Percentiles rank a stretch among this genome's conserved stretches.
Evolutionary conservation across 2,329 filamentous ascomycete species (phyloP).

Genomic region (Exserohilum rostratum): DNA sequence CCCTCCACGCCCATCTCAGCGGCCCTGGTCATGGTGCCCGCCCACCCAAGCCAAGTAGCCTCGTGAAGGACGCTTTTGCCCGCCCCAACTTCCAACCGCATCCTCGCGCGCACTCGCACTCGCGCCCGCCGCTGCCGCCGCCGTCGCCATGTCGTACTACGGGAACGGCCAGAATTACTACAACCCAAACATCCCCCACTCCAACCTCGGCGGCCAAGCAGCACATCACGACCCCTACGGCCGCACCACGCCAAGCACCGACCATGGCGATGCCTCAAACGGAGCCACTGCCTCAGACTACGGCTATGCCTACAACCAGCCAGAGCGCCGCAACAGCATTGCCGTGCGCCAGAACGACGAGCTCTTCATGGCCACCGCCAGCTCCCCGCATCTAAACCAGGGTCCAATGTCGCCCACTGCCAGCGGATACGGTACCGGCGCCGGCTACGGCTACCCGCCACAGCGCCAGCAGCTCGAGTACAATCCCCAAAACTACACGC

Average conservation of each 20-base stretch:
- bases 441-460: constrained; percentile 54
- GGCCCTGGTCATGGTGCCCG: constrained; percentile 43
- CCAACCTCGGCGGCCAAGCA: constrained; percentile 46
- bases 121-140: too few species aligned
- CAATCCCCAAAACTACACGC: constrained; percentile 67
- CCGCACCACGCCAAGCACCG: constrained; percentile 72
- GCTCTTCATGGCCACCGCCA: constrained; percentile 61
- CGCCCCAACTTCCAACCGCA: constrained; percentile 22
- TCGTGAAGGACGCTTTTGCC: constrained; percentile 45
- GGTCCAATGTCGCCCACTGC: constrained; percentile 37
- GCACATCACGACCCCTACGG: constrained; percentile 48
- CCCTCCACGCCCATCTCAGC: constrained; percentile 26
- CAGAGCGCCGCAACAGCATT: constrained; percentile 46
- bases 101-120: constrained; percentile 10
- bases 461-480: constrained; percentile 54
- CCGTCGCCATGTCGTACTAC: constrained; percentile 61
- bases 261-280: constrained; percentile 74
- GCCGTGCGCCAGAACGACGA: constrained; percentile 59
- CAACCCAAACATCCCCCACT: constrained; percentile 51
- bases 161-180: constrained; percentile 61
- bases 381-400: constrained; percentile 39
- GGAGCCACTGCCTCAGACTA: constrained; percentile 45
- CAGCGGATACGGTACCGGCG: constrained; percentile 38
- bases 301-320: constrained; percentile 40
- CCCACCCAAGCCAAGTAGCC: constrained; percentile 38